phyloP scores from a whole-genome alignment of 805 yeast species.

The Candida pseudoglaebosa region DNA sequence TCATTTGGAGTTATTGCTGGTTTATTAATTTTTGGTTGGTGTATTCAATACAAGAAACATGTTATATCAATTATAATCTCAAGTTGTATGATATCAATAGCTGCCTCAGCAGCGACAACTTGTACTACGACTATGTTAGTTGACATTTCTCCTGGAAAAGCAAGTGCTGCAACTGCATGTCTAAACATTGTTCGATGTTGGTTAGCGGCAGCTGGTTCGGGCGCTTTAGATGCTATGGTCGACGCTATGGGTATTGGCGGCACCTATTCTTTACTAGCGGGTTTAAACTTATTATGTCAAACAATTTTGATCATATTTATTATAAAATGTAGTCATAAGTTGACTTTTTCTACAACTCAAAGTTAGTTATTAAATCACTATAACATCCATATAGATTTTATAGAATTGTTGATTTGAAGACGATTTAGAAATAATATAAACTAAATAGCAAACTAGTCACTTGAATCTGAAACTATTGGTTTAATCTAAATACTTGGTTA shows the following conservation, averaged over 20 bases:
- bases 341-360: neutral
- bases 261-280: conserved; percentile 68
- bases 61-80: conserved; percentile 56
- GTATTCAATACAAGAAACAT: conserved; percentile 45
- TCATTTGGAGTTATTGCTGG: conserved; percentile 37
- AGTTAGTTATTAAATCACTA: too few relatives aligned
- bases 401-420: too few relatives aligned
- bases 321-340: neutral
- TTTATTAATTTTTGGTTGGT: conserved; percentile 63
- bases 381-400: too few relatives aligned
- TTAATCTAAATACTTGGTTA: too few relatives aligned
- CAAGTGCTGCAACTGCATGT: conserved; percentile 73
- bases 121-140: conserved; percentile 63
- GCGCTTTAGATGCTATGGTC: conserved; percentile 61
- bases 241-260: conserved; percentile 64
- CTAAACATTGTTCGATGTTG: conserved; percentile 71
- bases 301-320: neutral
- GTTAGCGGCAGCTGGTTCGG: conserved; percentile 67
- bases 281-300: conserved; percentile 21
- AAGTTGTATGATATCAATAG: conserved; percentile 53
- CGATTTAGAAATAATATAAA: too few relatives aligned
- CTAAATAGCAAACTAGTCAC: too few relatives aligned
- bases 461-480: too few relatives aligned
- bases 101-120: conserved; percentile 56
- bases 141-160: conserved; percentile 67